A percentile compares a stretch with the other conserved stretches of the same genome.
Conservation (phyloP, 192 early-diverging fungal species). For the Chytriomyces confervae region DNA sequence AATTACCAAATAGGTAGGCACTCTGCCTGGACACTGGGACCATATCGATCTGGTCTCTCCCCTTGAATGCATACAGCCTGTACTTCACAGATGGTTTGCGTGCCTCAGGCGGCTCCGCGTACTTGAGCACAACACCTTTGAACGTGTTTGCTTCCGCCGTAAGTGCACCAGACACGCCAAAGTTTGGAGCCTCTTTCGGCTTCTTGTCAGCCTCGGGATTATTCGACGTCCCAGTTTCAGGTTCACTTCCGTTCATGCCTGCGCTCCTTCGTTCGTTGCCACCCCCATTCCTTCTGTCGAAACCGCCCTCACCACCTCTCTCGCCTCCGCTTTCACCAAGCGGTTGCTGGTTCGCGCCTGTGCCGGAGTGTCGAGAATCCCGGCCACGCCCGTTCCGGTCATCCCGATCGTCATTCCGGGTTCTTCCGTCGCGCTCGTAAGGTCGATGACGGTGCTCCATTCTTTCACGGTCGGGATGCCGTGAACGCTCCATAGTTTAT, state of each 20-base stretch:
- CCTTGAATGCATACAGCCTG: conserved; percentile 95
- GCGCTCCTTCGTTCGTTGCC: neutral
- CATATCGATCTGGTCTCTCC: conserved; percentile 80
- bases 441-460: neutral
- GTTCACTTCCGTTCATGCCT: neutral
- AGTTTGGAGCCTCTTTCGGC: conserved; percentile 78
- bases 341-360: too few relatives aligned
- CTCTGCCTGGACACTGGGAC: conserved; percentile 10
- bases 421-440: neutral
- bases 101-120: conserved; percentile 87
- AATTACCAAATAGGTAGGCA: conserved; percentile 17
- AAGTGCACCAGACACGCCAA: conserved; percentile 83
- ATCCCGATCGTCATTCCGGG: neutral
- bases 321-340: too few relatives aligned
- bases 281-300: neutral
- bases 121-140: conserved; percentile 45
- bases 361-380: neutral
- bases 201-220: neutral
- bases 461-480: neutral
- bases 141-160: conserved; percentile 87
- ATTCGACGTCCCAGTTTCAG: too few relatives aligned
- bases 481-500: too few relatives aligned
- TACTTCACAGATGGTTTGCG: conserved; percentile 75
- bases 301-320: too few relatives aligned
- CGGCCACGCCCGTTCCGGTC: neutral